These are phyloP conservation scores for Papilionanthe hybrid DNA, from an alignment of 116 monocot genomes.

Conservation along the genomic window DNA sequence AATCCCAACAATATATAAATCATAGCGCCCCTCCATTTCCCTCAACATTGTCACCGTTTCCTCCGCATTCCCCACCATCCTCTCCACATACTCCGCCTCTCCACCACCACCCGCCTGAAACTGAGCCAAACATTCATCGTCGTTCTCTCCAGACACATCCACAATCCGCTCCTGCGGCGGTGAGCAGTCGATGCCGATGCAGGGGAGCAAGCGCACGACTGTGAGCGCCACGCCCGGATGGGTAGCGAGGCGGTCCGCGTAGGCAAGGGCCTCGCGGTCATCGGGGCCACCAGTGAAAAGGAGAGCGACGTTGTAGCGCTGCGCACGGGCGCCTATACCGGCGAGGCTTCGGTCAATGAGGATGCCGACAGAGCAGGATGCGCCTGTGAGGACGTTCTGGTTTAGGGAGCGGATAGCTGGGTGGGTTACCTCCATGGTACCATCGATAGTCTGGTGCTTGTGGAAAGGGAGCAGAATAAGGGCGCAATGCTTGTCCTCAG, in stretches of 20 bases:
- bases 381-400: constrained; percentile 9
- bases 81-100: constrained; percentile 16
- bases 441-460: constrained; percentile 36
- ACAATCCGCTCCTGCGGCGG: neutral
- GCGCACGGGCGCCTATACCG: neutral
- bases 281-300: constrained; percentile 39
- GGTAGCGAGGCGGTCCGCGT: constrained; percentile 20
- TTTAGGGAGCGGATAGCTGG: constrained; percentile 10
- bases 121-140: constrained; percentile 29
- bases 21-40: constrained; percentile 16
- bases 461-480: constrained; percentile 33
- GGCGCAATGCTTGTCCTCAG: constrained; percentile 31
- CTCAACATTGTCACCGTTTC: constrained; percentile 26
- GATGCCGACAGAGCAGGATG: constrained; percentile 22
- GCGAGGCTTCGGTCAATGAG: constrained; percentile 26
- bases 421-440: constrained; percentile 31
- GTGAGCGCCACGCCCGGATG: constrained; percentile 22
- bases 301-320: constrained; percentile 12
- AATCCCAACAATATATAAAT: constrained; percentile 36
- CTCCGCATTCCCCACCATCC: constrained; percentile 21
- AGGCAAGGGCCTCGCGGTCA: constrained; percentile 43
- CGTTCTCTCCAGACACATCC: neutral
- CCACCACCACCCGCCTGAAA: constrained; percentile 11
- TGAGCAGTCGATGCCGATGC: neutral
- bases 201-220: constrained; percentile 20